A percentile compares a stretch with the other conserved stretches of the same genome.
phyloP scores from a whole-genome alignment of 169 alveolate species.

The Plasmodium cynomolgi region DNA sequence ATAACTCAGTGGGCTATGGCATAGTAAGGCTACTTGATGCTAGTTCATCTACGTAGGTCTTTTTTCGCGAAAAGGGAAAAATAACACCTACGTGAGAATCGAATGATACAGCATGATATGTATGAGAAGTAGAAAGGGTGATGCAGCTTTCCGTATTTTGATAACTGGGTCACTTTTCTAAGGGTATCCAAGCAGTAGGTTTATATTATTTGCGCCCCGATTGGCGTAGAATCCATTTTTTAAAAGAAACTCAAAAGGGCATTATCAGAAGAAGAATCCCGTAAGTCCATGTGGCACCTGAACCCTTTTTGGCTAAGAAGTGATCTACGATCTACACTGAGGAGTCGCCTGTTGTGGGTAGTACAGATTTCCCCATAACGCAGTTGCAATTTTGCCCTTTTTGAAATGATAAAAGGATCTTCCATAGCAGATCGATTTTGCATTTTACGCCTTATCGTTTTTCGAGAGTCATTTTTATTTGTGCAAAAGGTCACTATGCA shows the following conservation, averaged over 20 bases:
- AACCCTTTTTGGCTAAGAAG: neutral
- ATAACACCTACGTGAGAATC: neutral
- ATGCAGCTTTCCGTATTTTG: neutral
- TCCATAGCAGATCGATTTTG: neutral
- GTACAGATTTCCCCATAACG: neutral
- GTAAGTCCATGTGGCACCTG: neutral
- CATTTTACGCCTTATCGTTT: neutral
- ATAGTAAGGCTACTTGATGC: neutral
- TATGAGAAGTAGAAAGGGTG: neutral
- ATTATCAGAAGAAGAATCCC: neutral
- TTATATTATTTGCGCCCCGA: neutral
- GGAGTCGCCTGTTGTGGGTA: neutral
- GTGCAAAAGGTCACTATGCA: neutral
- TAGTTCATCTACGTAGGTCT: neutral
- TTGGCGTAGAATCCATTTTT: neutral
- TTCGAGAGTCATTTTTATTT: neutral
- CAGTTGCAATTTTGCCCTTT: neutral
- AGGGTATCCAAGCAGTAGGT: neutral
- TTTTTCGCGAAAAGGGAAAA: neutral
- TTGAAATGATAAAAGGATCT: neutral
- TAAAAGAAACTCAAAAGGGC: neutral
- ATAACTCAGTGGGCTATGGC: neutral
- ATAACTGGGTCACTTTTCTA: neutral
- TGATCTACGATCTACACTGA: neutral
- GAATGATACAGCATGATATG: neutral